Evolutionary conservation across 306 rosid species (phyloP).

Genomic region (Echinosophora koreensis): DNA sequence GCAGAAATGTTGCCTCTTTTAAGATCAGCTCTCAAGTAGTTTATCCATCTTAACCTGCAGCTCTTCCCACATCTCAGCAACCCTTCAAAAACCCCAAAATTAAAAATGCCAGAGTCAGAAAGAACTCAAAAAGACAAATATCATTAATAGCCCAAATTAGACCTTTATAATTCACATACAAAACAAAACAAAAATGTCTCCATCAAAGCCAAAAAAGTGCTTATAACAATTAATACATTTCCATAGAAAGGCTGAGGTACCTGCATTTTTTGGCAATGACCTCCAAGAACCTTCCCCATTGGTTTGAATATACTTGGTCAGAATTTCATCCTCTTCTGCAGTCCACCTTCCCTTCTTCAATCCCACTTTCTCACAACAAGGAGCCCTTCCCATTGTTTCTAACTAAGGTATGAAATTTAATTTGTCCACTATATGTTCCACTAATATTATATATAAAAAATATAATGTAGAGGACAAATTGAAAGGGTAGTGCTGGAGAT

Average conservation of each 20-base stretch:
- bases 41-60: slow-evolving; percentile 87
- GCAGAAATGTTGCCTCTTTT: slow-evolving; percentile 75
- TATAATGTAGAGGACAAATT: not conserved
- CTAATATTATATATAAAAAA: not conserved
- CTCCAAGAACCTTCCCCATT: slow-evolving; percentile 98
- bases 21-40: slow-evolving; percentile 74
- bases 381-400: slow-evolving; percentile 79
- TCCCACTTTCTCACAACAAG: slow-evolving; percentile 91
- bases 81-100: slow-evolving; percentile 55
- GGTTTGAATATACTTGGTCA: slow-evolving; percentile 61
- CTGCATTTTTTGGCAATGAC: slow-evolving; percentile 84
- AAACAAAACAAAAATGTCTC: not conserved
- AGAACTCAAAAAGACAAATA: not conserved
- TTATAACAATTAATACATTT: not conserved
- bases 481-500: not conserved
- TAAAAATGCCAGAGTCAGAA: not conserved
- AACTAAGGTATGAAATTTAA: not conserved
- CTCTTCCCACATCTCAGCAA: slow-evolving; percentile 85
- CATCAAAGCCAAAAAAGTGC: not conserved
- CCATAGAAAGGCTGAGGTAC: slow-evolving; percentile 39
- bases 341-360: slow-evolving; percentile 90
- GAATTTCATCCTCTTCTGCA: slow-evolving; percentile 71
- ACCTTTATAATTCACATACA: not conserved
- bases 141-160: not conserved
- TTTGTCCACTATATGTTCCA: not conserved